These are phyloP conservation scores for Bruguiera gymnorhiza DNA, from an alignment of 345 rosid species.

Conservation along the genomic window DNA sequence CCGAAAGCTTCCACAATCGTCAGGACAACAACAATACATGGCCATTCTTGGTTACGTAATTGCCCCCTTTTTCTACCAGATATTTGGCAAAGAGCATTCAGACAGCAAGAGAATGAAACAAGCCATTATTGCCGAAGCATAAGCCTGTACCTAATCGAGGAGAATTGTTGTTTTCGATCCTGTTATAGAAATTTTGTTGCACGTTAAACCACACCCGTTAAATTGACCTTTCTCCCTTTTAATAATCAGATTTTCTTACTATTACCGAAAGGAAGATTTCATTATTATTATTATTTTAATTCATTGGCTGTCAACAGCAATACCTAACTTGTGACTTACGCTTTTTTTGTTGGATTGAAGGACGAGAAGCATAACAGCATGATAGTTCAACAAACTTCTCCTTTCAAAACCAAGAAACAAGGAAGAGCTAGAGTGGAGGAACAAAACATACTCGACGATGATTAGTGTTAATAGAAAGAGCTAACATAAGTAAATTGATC, in stretches of 20 bases:
- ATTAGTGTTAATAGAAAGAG: neutral
- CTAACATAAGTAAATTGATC: too few relatives aligned
- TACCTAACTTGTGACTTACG: neutral
- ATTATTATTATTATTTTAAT: neutral
- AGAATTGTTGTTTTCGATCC: neutral
- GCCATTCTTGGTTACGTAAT: too few relatives aligned
- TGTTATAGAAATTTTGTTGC: too few relatives aligned
- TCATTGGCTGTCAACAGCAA: neutral
- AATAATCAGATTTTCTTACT: too few relatives aligned
- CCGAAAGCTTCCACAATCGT: too few relatives aligned
- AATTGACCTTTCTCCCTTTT: too few relatives aligned
- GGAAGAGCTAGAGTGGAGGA: neutral
- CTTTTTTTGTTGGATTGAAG: neutral
- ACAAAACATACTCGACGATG: neutral
- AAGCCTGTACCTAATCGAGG: neutral
- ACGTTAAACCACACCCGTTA: too few relatives aligned
- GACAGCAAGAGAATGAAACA: too few relatives aligned
- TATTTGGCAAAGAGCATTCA: too few relatives aligned
- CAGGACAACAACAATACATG: too few relatives aligned
- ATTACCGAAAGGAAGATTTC: too few relatives aligned
- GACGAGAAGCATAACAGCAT: neutral
- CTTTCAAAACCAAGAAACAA: neutral
- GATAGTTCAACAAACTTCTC: neutral
- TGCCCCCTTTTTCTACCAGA: too few relatives aligned
- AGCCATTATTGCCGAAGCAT: neutral